Conservation (phyloP, 2,329 filamentous ascomycete genomes). For the Teratosphaeria destructans region DNA sequence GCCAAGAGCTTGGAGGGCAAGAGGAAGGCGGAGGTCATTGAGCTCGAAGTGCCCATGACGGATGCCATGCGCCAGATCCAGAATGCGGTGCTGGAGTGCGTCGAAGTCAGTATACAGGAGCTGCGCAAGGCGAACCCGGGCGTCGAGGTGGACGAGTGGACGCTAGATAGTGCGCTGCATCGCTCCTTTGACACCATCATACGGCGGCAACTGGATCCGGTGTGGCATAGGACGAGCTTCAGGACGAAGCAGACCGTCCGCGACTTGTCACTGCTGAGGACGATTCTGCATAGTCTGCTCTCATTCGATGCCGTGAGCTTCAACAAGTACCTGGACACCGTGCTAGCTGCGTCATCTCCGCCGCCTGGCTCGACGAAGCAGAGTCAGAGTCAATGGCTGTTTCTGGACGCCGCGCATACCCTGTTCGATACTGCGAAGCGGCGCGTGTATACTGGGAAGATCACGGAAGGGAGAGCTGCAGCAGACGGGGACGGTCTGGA, state of each 20-base stretch:
- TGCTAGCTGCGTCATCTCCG: constrained; percentile 81
- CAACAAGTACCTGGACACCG: constrained; percentile 85
- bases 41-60: constrained; percentile 92
- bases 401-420: constrained; percentile 85
- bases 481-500: constrained; percentile 52
- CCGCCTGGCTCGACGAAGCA: constrained; percentile 78
- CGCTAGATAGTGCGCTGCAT: constrained; percentile 81
- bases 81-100: constrained; percentile 87
- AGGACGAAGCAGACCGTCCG: constrained; percentile 91
- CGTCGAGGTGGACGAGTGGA: constrained; percentile 95
- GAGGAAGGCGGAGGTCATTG: constrained; percentile 91
- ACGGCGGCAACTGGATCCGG: constrained; percentile 80
- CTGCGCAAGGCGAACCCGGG: constrained; percentile 84
- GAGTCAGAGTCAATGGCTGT: constrained; percentile 90
- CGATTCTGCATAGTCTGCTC: constrained; percentile 69
- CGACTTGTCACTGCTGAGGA: constrained; percentile 73
- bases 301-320: constrained; percentile 86
- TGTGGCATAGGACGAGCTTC: constrained; percentile 94
- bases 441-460: constrained; percentile 70
- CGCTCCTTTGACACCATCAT: constrained; percentile 87
- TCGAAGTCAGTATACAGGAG: constrained; percentile 88
- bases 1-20: constrained; percentile 82
- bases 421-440: constrained; percentile 86
- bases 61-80: constrained; percentile 89
- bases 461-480: constrained; percentile 47